Base-by-base conservation (phyloP, 192 early-diverging fungal species). In the Umbelopsis sp. region DNA sequence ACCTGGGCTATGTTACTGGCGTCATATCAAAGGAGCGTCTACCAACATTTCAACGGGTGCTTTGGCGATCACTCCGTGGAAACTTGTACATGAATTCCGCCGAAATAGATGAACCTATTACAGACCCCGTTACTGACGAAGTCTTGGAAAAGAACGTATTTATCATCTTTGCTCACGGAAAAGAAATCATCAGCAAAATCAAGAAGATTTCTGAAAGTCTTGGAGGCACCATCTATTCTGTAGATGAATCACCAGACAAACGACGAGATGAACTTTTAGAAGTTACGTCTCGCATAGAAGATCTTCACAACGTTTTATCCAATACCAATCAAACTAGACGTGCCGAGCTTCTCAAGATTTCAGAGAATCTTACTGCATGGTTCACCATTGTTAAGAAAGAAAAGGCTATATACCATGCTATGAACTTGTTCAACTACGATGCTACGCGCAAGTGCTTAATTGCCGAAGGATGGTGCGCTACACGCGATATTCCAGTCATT, bases 391-490 rank as follows among this genome's bases (percentile, higher is more conserved):
- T 97, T 53, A 92, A 91, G 77, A 99, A 98, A 81, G 98, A 99
- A 77, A 99, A 99, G 88, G 95, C 94, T 16, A 93, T 96, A 51
- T 98, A 95, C 83, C 92, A 98, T 80, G 91, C 92, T 38, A 92
- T 99, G 90, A 99, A 99, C 75, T 80, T 91, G 74, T 96, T 98
- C 85, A 95, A 93, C 83, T 94, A 97, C 80, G 98, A 99, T 75
- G 82, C 82, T 41, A 93, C 90, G 84, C 88, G 95, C 76, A 96
- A 96, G 81, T 92, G 94, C 65, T 81, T 98, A 72, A 98, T 98
- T 83, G 95, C 95, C 32, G 98, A 99, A 81, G 98, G 97, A 7
- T 99, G 98, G 98, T 96, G 95, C 77, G 94, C 98, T 22, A 91
- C 92, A 45, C 88, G 89, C 74, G 91, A 93, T 77, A 89, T 98